phyloP scores from a whole-genome alignment of 176 grass and related monocot genomes.

The Stipa capillata region DNA sequence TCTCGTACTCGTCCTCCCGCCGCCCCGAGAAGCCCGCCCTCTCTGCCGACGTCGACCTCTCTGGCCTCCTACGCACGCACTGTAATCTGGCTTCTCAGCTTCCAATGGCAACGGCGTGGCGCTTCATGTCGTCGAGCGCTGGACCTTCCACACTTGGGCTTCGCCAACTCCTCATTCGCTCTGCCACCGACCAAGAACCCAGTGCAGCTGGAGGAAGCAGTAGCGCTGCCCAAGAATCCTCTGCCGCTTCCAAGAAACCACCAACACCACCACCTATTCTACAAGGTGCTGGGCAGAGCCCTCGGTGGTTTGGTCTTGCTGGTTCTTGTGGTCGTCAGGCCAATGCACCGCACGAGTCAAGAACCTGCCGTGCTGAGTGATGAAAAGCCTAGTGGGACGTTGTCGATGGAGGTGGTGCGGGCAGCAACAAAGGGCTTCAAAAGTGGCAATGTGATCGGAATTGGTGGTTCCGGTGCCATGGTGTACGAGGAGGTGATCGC shows the following conservation, averaged over 20 bases:
- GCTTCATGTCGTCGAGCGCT: conserved; percentile 39
- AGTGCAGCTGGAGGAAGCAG: no score
- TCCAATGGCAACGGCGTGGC: conserved; percentile 60
- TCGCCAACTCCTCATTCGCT: conserved; percentile 13
- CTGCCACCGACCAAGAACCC: not conserved
- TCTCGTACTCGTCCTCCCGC: conserved; percentile 34
- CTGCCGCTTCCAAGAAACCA: not conserved
- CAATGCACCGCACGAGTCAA: not conserved
- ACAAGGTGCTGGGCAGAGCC: not conserved
- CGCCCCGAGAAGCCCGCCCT: conserved; percentile 34
- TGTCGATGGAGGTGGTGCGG: conserved; percentile 41
- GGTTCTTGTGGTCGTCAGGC: conserved; percentile 9
- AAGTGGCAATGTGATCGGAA: conserved; percentile 43
- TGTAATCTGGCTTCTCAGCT: conserved; percentile 67
- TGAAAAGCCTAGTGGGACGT: not conserved
- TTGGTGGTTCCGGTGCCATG: conserved; percentile 42
- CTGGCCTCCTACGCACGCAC: conserved; percentile 32
- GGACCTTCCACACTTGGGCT: conserved; percentile 54
- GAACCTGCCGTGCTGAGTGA: not conserved
- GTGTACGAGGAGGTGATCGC: conserved; percentile 44
- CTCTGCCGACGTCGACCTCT: conserved; percentile 38
- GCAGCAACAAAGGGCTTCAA: conserved; percentile 37
- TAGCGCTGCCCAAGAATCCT: not conserved
- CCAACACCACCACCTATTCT: not conserved
- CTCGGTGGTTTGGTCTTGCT: not conserved